Evolutionary conservation across 768 basidiomycete genomes (phyloP).

Genomic region (Leccinum disarticulatum): DNA sequence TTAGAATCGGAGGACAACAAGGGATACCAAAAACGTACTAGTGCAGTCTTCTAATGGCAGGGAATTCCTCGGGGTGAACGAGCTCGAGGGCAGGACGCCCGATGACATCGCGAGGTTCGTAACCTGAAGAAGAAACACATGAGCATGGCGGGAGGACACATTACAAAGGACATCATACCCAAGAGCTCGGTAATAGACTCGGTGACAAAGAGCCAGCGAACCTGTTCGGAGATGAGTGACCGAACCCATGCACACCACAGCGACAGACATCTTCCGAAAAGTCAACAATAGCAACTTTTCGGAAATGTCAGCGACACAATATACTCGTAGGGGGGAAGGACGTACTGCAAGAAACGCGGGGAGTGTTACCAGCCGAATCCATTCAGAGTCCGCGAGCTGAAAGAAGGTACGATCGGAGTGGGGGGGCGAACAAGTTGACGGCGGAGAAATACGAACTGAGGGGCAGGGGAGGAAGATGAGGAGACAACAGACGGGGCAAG

Average conservation of each 20-base stretch:
- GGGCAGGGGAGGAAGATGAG: not conserved
- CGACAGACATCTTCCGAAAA: slow-evolving; percentile 66
- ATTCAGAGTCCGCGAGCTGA: slow-evolving; percentile 19
- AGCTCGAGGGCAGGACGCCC: slow-evolving; percentile 70
- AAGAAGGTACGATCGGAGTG: not conserved
- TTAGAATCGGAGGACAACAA: not conserved
- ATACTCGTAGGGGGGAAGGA: slow-evolving; percentile 18
- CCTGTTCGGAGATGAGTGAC: slow-evolving; percentile 38
- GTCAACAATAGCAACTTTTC: slow-evolving; percentile 74
- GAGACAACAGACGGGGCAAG: not conserved
- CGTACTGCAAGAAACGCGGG: slow-evolving; percentile 78
- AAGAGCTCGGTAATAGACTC: slow-evolving; percentile 65
- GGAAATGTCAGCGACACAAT: slow-evolving; percentile 8
- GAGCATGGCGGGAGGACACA: not conserved
- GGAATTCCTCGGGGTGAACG: slow-evolving; percentile 79
- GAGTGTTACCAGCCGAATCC: slow-evolving; percentile 42
- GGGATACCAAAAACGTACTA: slow-evolving; percentile 43
- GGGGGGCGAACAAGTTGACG: not conserved
- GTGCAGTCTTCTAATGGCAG: slow-evolving; percentile 64
- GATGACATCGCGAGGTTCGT: slow-evolving; percentile 69
- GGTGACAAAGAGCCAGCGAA: slow-evolving; percentile 66
- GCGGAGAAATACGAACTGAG: not conserved
- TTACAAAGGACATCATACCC: slow-evolving; percentile 39
- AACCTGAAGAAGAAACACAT: slow-evolving; percentile 46
- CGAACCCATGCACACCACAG: not conserved